Evolutionary conservation across 345 rosid species (phyloP).

Genomic region (Camelina hispida): DNA sequence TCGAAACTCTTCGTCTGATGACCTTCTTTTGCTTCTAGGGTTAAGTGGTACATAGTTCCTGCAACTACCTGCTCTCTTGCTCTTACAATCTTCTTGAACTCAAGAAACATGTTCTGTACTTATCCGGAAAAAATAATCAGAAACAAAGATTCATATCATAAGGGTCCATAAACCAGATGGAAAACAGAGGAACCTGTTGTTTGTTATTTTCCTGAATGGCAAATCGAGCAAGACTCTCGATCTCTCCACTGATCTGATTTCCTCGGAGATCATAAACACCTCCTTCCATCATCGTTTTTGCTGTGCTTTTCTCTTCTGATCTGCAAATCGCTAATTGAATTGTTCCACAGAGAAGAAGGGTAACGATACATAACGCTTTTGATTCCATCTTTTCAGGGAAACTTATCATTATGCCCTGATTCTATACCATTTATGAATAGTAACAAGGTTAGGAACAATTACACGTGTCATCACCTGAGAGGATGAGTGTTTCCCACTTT

Average conservation of each 20-base stretch:
- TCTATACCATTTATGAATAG: conserved; percentile 15
- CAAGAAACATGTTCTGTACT: conserved; percentile 48
- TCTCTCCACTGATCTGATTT: conserved; percentile 53
- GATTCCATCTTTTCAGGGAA: conserved; percentile 19
- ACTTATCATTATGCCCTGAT: not conserved
- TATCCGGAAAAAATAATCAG: conserved; percentile 2
- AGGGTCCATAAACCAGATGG: not conserved
- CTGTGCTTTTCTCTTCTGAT: conserved; percentile 25
- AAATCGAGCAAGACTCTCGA: conserved; percentile 65
- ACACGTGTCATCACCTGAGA: conserved; percentile 21
- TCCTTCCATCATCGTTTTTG: conserved; percentile 50
- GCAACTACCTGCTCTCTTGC: conserved; percentile 82
- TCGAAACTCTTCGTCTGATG: conserved; percentile 66
- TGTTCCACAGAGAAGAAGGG: conserved; percentile 40
- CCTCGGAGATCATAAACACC: conserved; percentile 47
- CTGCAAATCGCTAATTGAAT: conserved; percentile 24
- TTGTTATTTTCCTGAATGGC: conserved; percentile 68
- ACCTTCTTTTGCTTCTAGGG: conserved; percentile 67
- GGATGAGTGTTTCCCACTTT: conserved; percentile 1
- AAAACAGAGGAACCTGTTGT: conserved; percentile 52
- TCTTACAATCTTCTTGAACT: conserved; percentile 66
- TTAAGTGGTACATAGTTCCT: conserved; percentile 69
- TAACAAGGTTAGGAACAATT: conserved; percentile 13
- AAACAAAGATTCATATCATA: not conserved
- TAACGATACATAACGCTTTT: conserved; percentile 23